Base-by-base conservation (phyloP, 2,329 filamentous ascomycete species). In the Neocatenulostroma microsporum region DNA sequence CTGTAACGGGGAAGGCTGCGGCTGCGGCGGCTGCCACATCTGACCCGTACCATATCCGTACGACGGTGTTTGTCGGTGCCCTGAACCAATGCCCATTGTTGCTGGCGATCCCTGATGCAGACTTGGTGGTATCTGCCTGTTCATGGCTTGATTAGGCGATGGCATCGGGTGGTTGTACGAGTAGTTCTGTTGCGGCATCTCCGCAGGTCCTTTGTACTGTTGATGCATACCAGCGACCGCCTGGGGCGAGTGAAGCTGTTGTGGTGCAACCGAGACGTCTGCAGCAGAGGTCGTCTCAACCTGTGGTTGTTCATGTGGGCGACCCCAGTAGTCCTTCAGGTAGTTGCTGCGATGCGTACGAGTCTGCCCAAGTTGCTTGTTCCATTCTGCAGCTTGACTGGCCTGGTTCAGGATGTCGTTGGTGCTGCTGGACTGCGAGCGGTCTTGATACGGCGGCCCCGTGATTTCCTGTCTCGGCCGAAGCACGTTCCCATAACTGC, bases 401-500 rank as follows among this genome's bases (percentile, higher is more conserved):
- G 87, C 85, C 60, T 95, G 87, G 30, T 83, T 82, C 47, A 91
- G 72, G 36, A 96, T 78, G 52, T 96, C 89, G 30, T 76, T 70
- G 19, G 84, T 72, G 20, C 80, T 76, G 45, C 81, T 84, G 9
- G 85, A 72, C 57, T 88, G 79, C 7, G 81, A 84, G 50, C 86
- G 75, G 58, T 96, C 91, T 60, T 89, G 82, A 63, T 95, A 98
- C 8, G 87, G 72, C 24, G 83, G 79, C 17, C 88, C 91, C 11
- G 83, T 78, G 44, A 95, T 78, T 56, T 96, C 91, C 63, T 95
- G 91, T 47, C 89, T 78, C 15, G 87, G 84, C 36, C 86, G 82
- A 43, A 84, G 80, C 46, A 94, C 84, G 54, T 77, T 81, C 52
- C 80, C 83, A 57, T 89, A 94, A 59, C 94, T 86, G 55, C 82